Conservation (phyloP, 495 filamentous ascomycete species). For the Penicillium diatomitis region DNA sequence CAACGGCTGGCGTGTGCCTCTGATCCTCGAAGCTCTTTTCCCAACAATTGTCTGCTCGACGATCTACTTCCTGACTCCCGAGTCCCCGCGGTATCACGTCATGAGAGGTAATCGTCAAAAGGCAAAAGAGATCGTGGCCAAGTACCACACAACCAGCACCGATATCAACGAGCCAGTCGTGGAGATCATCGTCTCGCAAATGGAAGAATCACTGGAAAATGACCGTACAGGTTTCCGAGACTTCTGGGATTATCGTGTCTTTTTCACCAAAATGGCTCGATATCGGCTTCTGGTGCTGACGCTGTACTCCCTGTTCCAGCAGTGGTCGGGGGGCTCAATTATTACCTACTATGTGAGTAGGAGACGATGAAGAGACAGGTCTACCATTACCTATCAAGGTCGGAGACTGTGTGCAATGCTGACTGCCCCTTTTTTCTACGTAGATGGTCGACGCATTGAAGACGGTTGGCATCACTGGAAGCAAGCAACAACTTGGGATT, state of each 20-base stretch:
- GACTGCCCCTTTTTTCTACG: background rate
- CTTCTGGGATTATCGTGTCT: constrained; percentile 33
- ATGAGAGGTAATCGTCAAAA: constrained; percentile 26
- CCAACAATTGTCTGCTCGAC: constrained; percentile 29
- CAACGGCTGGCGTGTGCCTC: constrained; percentile 26
- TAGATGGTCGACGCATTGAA: constrained; percentile 31
- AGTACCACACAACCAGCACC: constrained; percentile 30
- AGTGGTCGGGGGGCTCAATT: constrained; percentile 37
- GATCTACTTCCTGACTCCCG: constrained; percentile 30
- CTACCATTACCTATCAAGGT: too few relatives aligned
- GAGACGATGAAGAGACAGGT: too few relatives aligned
- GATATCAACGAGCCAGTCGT: constrained; percentile 31
- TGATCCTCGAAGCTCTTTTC: constrained; percentile 31
- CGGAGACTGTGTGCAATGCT: too few relatives aligned
- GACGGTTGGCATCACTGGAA: constrained; percentile 22
- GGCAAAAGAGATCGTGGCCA: constrained; percentile 26
- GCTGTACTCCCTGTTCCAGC: constrained; percentile 35
- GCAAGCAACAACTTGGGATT: constrained; percentile 26
- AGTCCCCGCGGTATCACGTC: constrained; percentile 35
- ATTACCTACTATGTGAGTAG: constrained; percentile 29
- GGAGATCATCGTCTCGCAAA: constrained; percentile 28
- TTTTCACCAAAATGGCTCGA: constrained; percentile 25
- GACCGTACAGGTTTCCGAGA: constrained; percentile 15
- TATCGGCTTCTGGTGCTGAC: constrained; percentile 28
- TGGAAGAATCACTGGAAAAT: constrained; percentile 30